Base-by-base conservation (phyloP, 352 stramenopile genomes). In the Pythium periplocum region DNA sequence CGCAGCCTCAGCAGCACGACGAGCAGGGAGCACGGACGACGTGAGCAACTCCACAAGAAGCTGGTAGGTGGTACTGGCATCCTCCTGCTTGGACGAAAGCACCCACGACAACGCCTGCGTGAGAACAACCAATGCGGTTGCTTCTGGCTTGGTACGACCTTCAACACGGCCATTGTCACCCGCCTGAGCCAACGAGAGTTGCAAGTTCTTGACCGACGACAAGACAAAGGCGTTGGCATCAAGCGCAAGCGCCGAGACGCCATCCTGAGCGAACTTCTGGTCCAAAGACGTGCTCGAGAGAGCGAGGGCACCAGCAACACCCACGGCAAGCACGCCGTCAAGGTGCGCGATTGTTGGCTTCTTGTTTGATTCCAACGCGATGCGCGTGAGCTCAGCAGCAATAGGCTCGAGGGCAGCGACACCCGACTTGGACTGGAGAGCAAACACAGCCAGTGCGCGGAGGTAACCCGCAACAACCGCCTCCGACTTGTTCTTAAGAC, bases 401-500 rank as follows among this genome's bases (percentile, higher is more conserved):
- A 89, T 73, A 5, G 77, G 60, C 6, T 68, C 62, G 57, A 89
- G 77, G 4, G 62, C 44, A 2, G 37, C 47, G 62, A 57, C 7
- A 61, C 60, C 8, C 64, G 55, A 55, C 54, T 65, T 73, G 11
- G 64, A n/a, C 31, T 59, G 51, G 5, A 66, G 57, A 45, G 65
- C 75, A 12, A 87, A 66, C 10, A 87, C 66, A 5, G 76, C 66
- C 11, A 93, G 40, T 8, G 78, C 57, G 6, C 76, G 76, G 42
- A 90, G 56, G 51, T 90, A 87, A 0, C 78, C 84, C 35, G 75
- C 69, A 11, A 90, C 78, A 4, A 87, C 71, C 45, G 65, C 45
- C 48, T 95, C 80, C 8, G 64, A 73, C 62, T 93, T 95, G 80
- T 79, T 81, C 55, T 78, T 75, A 7, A 95, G 56, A 0, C 75